Base-by-base conservation (phyloP, 1,284 basidiomycete genomes). In the Wallemia ichthyophaga region DNA sequence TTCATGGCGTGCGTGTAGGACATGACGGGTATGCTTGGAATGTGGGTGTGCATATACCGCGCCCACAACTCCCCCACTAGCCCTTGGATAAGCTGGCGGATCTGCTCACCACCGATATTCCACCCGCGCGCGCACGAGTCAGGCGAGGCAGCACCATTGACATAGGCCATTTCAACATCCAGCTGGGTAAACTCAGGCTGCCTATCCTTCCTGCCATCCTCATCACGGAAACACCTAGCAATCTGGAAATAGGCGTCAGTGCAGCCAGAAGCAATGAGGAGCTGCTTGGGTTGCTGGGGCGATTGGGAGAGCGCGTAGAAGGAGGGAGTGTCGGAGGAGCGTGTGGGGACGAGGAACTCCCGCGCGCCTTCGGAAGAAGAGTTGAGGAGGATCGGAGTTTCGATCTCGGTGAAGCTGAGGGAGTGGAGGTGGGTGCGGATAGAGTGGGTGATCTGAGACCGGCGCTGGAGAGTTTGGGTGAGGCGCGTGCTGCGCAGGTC, bases 141-240 rank as follows among this genome's bases (percentile, higher is more conserved):
- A 84, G 87, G 25, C 78, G 78, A 77, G 62, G 62, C 55, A 1
- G 68, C 64, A 13, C 89, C 94, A 23, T 82, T 81, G 25, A 94
- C 82, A 70, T 85, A 95, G 1, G 83, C 86, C 85, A 95, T 91
- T 72, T 95, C 91, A 63, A 95, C 70, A 78, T 95, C 91, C 62
- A 95, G 75, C 71, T 95, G 89, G 23, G 91, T 95, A 70, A 95
- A 95, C 70, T 95, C 91, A 0, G 91, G 88, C 67, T 95, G 91
- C 27, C 89, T 77, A 70, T 95, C 89, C 69, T 84, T 88, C 61
- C 89, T 76, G 1, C 87, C 86, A 66, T 88, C 87, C 69, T 95
- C 91, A 69, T 95, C 89, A 48, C 91, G 78, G 75, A 95, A 95
- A 70, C 89, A 95, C 64, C 79, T 79, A 17, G 91, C 91, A 60